phyloP scores from a whole-genome alignment of 441 rosid genomes.

The Biscutella laevigata region DNA sequence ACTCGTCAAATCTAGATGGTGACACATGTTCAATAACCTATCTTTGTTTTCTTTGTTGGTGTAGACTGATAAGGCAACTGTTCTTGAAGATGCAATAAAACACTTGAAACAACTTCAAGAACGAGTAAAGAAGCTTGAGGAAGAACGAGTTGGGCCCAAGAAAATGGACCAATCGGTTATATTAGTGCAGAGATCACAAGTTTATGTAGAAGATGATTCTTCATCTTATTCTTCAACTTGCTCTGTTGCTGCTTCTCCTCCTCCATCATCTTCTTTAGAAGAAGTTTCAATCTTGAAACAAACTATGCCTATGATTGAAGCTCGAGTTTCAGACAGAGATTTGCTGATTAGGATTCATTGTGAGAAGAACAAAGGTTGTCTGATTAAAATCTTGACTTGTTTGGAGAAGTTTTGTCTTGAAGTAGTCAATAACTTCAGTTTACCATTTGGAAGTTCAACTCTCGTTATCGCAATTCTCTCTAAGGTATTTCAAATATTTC shows the following conservation, averaged over 20 bases:
- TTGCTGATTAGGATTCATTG: conserved; percentile 66
- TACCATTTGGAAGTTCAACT: conserved; percentile 62
- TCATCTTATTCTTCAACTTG: conserved; percentile 31
- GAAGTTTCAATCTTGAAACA: conserved; percentile 20
- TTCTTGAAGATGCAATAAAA: conserved; percentile 68
- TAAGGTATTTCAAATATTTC: conserved; percentile 42
- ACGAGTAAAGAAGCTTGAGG: conserved; percentile 45
- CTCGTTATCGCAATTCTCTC: conserved; percentile 62
- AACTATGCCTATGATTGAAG: conserved; percentile 71
- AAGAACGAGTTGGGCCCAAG: conserved; percentile 25
- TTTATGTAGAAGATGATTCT: conserved; percentile 36
- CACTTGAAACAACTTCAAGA: conserved; percentile 71
- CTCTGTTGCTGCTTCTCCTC: conserved; percentile 31
- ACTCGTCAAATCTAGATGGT: not conserved
- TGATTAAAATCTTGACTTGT: conserved; percentile 38
- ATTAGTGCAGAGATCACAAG: conserved; percentile 48
- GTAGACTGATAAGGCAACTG: conserved; percentile 70
- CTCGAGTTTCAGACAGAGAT: conserved; percentile 47
- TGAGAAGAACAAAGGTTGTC: conserved; percentile 41
- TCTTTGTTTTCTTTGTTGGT: not conserved
- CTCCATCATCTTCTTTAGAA: conserved; percentile 17
- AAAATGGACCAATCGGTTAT: conserved; percentile 54
- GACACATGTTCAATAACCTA: not conserved
- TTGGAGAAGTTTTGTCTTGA: conserved; percentile 50
- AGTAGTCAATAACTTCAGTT: conserved; percentile 40